These are phyloP conservation scores for Albatrellus sp. DNA, from an alignment of 1,284 basidiomycete species.

Conservation along the genomic window DNA sequence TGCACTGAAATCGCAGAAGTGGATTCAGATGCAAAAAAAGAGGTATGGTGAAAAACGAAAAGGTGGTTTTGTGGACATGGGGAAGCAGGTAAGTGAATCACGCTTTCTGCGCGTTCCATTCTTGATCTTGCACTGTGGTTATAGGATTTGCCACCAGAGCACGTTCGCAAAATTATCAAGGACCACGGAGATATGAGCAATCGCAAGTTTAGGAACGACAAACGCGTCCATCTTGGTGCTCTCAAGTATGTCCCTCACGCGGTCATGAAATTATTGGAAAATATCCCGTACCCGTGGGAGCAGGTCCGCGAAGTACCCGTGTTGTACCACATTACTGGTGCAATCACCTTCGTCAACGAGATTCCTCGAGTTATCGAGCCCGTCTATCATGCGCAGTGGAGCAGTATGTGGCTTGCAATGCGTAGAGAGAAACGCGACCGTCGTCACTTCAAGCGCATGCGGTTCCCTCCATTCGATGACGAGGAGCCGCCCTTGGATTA, in stretches of 20 bases:
- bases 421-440: constrained; percentile 97
- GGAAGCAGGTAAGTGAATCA: constrained; percentile 62
- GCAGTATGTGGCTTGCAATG: constrained; percentile 99
- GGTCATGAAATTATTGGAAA: constrained; percentile 98
- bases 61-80: constrained; percentile 85
- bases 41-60: constrained; percentile 84
- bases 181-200: constrained; percentile 97
- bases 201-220: constrained; percentile 95
- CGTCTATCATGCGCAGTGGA: constrained; percentile 99
- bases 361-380: constrained; percentile 95
- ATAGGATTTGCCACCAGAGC: constrained; percentile 83
- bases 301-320: constrained; percentile 97
- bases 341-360: constrained; percentile 99
- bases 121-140: constrained; percentile 11
- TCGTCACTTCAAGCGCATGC: constrained; percentile 99
- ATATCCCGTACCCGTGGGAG: constrained; percentile 99
- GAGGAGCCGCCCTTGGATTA: constrained; percentile 98
- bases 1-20: constrained; percentile 83
- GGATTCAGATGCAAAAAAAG: constrained; percentile 87
- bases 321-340: constrained; percentile 97
- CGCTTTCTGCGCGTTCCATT: constrained; percentile 3
- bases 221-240: constrained; percentile 95
- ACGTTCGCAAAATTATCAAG: constrained; percentile 95
- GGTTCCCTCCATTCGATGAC: constrained; percentile 99
- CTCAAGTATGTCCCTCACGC: constrained; percentile 99